Evolutionary conservation across 768 basidiomycete species (phyloP).

Genomic region (Amanita subjunquillea): DNA sequence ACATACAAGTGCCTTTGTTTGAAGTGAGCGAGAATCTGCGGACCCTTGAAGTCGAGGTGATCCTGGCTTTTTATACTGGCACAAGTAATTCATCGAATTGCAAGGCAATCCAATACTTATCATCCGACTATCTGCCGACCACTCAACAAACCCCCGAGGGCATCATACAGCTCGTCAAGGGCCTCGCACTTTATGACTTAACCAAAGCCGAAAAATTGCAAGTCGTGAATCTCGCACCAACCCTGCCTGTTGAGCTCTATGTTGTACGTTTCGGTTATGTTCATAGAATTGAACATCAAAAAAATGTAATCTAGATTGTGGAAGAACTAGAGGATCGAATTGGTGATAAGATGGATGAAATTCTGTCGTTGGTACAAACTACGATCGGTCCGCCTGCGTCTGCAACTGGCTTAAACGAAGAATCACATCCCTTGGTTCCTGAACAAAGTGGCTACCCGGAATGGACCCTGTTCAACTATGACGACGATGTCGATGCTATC

Average conservation of each 20-base stretch:
- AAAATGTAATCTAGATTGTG: constrained; percentile 50
- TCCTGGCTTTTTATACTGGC: not conserved
- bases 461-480: constrained; percentile 15
- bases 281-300: not conserved
- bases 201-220: constrained; percentile 92
- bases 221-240: constrained; percentile 84
- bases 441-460: constrained; percentile 16
- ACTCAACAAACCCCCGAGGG: constrained; percentile 51
- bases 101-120: constrained; percentile 75
- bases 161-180: constrained; percentile 55
- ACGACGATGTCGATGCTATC: constrained; percentile 28
- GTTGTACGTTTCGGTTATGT: constrained; percentile 47
- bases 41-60: constrained; percentile 79
- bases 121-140: constrained; percentile 64
- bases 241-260: constrained; percentile 76
- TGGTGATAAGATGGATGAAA: constrained; percentile 55
- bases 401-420: constrained; percentile 7
- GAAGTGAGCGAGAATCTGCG: constrained; percentile 74
- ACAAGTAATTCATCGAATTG: constrained; percentile 18
- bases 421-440: not conserved
- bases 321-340: constrained; percentile 87
- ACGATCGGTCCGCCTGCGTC: not conserved
- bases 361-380: constrained; percentile 46
- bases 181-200: constrained; percentile 56
- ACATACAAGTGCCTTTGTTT: constrained; percentile 15